Base-by-base conservation (phyloP, 352 stramenopile species). In the Chrysophaeum taylorii region DNA sequence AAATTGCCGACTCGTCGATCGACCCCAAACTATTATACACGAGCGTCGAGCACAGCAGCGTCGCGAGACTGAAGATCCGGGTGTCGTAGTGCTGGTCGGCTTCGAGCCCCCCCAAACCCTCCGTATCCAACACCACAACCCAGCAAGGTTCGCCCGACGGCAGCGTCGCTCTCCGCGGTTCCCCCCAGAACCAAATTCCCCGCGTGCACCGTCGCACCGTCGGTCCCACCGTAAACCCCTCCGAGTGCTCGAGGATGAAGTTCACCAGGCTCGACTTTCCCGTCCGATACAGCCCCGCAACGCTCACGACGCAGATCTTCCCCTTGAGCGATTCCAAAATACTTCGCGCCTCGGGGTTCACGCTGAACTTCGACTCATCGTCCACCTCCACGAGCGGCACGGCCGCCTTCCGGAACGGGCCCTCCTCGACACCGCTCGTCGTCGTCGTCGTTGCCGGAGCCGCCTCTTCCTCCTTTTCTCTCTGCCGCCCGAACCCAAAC, bases 181-280 rank as follows among this genome's bases (percentile, higher is more conserved):
- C 2, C 12, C 57, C 77, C 88, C 89, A 94, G 76, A 95, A 89
- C 87, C 89, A 95, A 71, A 95, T 94, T 68, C 89, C 89, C 66
- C 92, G 91, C n/a, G 89, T 95, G 70, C 88, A 94, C 0, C 86
- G 86, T 52, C 92, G 90, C 0, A 92, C 81, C 0, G 87, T 93
- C 27, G 72, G 85, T n/a, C 87, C 88, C 21, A 94, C 87, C 0
- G 82, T 79, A 69, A 94, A 94, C 16, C 85, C 86, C 68, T n/a
- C 72, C 23, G 52, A 1, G 16, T 53, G 68, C 21, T 76, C 52
- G 33, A 77, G 36, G 21, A 94, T 74, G 71, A 90, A 64, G 74
- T 94, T 94, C 36, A 94, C 82, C 71, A 94, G 73, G 70, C 90
- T 93, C 25, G 85, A 92, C 79, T 94, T 94, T 67, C 88, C 88